Percentiles rank a stretch among this genome's conserved stretches.
These are phyloP conservation scores for Mycena filopes DNA, from an alignment of 768 basidiomycete genomes.

Conservation along the genomic window DNA sequence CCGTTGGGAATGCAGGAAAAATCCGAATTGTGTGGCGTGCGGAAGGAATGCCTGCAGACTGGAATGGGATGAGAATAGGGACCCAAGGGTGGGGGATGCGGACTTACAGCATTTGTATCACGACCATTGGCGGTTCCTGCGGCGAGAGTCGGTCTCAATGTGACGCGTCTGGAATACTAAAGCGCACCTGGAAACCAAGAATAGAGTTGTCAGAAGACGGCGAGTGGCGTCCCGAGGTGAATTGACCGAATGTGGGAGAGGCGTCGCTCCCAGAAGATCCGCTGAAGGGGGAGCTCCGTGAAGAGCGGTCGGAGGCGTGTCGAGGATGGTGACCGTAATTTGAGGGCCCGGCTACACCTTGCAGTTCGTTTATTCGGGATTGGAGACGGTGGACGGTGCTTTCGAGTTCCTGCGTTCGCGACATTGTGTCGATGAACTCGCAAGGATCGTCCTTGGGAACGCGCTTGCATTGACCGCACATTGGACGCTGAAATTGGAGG, in stretches of 20 bases:
- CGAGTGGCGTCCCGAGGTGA: not conserved
- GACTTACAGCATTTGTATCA: slow-evolving; percentile 8
- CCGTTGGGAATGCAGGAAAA: slow-evolving; percentile 19
- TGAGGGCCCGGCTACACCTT: slow-evolving; percentile 35
- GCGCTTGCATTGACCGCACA: slow-evolving; percentile 52
- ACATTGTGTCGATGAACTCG: slow-evolving; percentile 54
- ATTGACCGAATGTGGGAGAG: not conserved
- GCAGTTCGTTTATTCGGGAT: slow-evolving; percentile 47
- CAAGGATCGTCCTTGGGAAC: slow-evolving; percentile 53
- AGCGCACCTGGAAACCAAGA: not conserved
- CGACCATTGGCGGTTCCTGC: slow-evolving; percentile 13
- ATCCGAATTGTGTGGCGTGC: slow-evolving; percentile 25
- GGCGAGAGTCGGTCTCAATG: not conserved
- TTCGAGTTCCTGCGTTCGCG: slow-evolving; percentile 52
- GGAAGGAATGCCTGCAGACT: slow-evolving; percentile 25
- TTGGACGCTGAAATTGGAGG: slow-evolving; percentile 9
- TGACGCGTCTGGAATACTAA: not conserved
- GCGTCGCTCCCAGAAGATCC: not conserved
- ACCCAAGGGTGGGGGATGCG: not conserved
- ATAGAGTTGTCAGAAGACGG: not conserved
- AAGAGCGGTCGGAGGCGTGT: slow-evolving; percentile 13
- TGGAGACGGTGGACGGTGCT: slow-evolving; percentile 49
- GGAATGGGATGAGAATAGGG: not conserved
- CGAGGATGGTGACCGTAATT: slow-evolving; percentile 10
- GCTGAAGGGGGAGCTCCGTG: slow-evolving; percentile 18